These are phyloP conservation scores for Colletotrichum limetticola DNA, from an alignment of 2,329 filamentous ascomycete species.

Conservation along the genomic window DNA sequence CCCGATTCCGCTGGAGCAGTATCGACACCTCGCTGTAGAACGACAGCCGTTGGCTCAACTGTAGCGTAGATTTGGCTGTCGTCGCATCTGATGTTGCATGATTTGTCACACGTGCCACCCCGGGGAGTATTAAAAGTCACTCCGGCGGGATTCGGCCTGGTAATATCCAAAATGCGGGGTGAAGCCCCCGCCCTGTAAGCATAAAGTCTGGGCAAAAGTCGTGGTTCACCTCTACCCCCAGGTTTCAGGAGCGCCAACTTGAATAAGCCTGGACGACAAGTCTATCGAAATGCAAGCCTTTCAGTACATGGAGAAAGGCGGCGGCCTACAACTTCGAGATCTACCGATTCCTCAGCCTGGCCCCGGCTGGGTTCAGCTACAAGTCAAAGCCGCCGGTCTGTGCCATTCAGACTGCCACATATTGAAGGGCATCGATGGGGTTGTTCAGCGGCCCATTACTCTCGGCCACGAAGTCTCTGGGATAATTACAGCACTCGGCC, in stretches of 20 bases:
- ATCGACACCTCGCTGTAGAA: not conserved
- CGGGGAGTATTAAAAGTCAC: not conserved
- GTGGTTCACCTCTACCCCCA: too few species aligned
- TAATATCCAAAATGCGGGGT: not conserved
- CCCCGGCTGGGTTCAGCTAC: conserved; percentile 10
- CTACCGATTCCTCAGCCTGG: conserved; percentile 17
- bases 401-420: conserved; percentile 25
- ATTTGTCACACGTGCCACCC: not conserved
- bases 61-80: not conserved
- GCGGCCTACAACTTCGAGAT: not conserved
- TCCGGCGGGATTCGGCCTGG: not conserved
- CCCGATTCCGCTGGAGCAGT: not conserved
- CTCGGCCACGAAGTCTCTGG: conserved; percentile 26
- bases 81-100: not conserved
- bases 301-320: not conserved
- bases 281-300: not conserved
- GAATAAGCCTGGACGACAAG: not conserved
- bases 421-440: not conserved
- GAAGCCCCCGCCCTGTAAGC: not conserved
- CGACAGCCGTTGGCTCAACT: not conserved
- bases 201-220: not conserved
- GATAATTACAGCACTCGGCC: not conserved
- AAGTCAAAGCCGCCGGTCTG: conserved; percentile 13
- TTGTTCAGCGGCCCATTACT: conserved; percentile 14
- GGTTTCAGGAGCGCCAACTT: not conserved